Percentiles rank a stretch among this genome's conserved stretches.
These are phyloP conservation scores for Protomyces arabidopsidicola DNA, from an alignment of 1,139 yeast species.

Conservation along the genomic window DNA sequence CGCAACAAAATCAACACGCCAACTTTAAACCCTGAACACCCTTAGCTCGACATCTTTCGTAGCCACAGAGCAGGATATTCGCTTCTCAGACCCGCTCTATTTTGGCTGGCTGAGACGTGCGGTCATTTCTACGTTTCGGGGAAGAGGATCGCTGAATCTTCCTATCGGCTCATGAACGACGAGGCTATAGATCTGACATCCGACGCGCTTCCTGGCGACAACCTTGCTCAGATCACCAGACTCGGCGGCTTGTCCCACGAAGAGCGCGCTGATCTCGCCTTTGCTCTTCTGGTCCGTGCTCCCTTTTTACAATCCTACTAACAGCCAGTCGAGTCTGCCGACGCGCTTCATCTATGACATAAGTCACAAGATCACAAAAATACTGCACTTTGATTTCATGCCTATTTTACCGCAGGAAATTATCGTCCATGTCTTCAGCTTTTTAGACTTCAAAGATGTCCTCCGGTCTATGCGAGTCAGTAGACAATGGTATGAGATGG, in stretches of 20 bases:
- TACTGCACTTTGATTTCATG: constrained; percentile 21
- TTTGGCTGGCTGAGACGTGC: too few species aligned
- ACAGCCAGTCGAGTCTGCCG: constrained; percentile 6
- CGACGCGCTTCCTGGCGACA: constrained; percentile 3
- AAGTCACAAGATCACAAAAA: constrained; percentile 10
- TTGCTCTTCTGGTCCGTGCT: constrained; percentile 1
- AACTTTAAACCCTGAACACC: too few species aligned
- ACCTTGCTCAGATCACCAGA: not conserved
- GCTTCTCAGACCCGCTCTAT: too few species aligned
- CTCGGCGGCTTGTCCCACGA: constrained; percentile 2
- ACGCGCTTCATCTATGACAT: constrained; percentile 16
- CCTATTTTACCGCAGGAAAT: constrained; percentile 28
- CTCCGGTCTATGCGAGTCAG: constrained; percentile 22
- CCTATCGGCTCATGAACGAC: not conserved
- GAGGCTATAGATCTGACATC: constrained; percentile 26
- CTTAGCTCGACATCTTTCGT: too few species aligned
- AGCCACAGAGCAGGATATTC: too few species aligned
- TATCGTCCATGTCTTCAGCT: constrained; percentile 21
- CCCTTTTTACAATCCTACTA: too few species aligned
- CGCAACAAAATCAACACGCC: too few species aligned
- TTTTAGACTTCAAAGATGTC: constrained; percentile 25
- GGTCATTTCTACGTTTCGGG: too few species aligned
- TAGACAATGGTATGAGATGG: constrained; percentile 26
- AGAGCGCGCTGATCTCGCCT: constrained; percentile 23
- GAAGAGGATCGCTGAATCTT: not conserved